Base-by-base conservation (phyloP, 371 early-diverging fungal species). In the Mortierella sp. region DNA sequence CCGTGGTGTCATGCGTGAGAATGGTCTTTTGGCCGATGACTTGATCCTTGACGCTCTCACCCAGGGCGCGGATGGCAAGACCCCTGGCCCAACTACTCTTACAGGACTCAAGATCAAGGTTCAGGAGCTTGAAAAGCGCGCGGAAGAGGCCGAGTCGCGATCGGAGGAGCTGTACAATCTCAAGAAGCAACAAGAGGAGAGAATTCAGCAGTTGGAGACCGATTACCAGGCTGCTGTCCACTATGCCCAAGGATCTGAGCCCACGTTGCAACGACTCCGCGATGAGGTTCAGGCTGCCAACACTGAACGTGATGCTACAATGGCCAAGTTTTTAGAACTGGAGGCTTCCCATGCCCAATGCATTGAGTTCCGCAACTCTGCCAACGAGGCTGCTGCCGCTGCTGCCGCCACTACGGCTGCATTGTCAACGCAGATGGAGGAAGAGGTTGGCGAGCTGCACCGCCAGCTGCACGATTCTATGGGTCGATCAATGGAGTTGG, bases 1-100 rank as follows among this genome's bases (percentile, higher is more conserved):
- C 72, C 84, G 86, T 33, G 91, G 89, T 33, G 88, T 90, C 7
- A 87, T 91, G 87, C 84, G 84, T 28, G 87, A 89, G 70, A 86
- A 86, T 40, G 86, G 85, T n/a, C 68, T 86, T 22, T 60, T 77
- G 41, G 79, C 72, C 0, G 79, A 83, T 58, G 79, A 80, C 33
- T 36, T 80, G 68, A 80, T 80, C 58, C 33, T 80, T 40, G 75
- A 80, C 16, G 80, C 80, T 10, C 45, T 79, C 67, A 79, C 67
- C 36, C 70, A 70, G 19, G 67, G 70, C 6, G 24, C 43, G 2
- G 70, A 59, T 33, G 65, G 71, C 28, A 58, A 60, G n/a, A 28
- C 71, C 38, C 55, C 16, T 13, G 66, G 24, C 19, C 52, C 74
- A 13, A 48, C 50, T 28, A 72, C 59, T 15, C 47, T 71, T n/a